Base-by-base conservation (phyloP, 768 basidiomycete genomes). In the Collybia nuda region DNA sequence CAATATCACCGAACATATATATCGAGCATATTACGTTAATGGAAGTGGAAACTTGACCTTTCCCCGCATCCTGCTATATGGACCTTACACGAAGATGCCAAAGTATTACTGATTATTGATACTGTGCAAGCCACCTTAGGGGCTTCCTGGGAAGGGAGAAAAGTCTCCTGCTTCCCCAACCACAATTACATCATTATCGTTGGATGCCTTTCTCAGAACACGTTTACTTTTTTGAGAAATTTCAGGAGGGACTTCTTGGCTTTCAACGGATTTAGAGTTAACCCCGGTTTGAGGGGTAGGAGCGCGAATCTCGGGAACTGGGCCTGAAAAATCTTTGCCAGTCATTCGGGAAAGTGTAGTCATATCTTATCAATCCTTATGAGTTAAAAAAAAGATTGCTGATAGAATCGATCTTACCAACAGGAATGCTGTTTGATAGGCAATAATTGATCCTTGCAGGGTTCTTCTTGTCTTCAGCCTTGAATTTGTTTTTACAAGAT, bases 401-500 rank as follows among this genome's bases (percentile, higher is more conserved):
- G 6, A 48, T 29, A 6, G 1, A 11, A 17, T 32, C 8, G 24
- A n/a, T 71, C 81, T 56, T 59, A 90, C 89, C 89, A 55, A 90
- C 88, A 46, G 90, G 90, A 38, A 81, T 76, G 55, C 82, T 80
- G 58, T 88, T 84, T 51, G 82, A 82, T n/a, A 95, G 68, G 62
- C 84, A 88, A 53, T 80, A 74, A 52, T 84, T 86, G 50, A 96
- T 88, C 41, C 86, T 76, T n/a, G 76, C 78, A 23, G 84, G 77
- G 63, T 94, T 86, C 63, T 81, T 83, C 69, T 80, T 90, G 64
- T 94, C 93, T 65, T 96, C 94, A 0, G 84, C 78, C 60, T 91
- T 94, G 74, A 93, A 96, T 63, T 96, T 96, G 66, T 90, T 88
- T 68, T 92, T 93, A 67, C 94, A 93, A 22, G 93, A 86, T 61